Base-by-base conservation (phyloP, 2,329 filamentous ascomycete genomes). In the Teratosphaeria destructans region DNA sequence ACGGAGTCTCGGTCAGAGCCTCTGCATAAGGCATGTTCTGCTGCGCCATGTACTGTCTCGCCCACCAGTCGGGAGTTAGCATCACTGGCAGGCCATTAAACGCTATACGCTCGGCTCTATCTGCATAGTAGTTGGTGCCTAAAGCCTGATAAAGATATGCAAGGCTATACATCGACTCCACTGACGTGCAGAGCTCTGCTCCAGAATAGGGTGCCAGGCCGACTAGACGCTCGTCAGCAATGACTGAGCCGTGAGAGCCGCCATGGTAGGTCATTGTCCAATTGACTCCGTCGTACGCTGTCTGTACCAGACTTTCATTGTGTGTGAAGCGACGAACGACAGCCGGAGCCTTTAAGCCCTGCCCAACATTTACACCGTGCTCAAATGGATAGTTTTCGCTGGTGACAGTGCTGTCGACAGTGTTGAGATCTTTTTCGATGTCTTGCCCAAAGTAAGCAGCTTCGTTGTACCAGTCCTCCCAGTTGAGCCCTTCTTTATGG, bases 1-100 rank as follows among this genome's bases (percentile, higher is more conserved):
- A 83, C 0, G 76, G 78, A 7, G 71, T 72, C 52, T 60, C 67
- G 7, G 71, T 68, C 19, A 82, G 70, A 19, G 75, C 73, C 55
- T 75, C 70, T 7, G 78, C 74, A 66, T 76, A 77, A 3, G 81
- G 80, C 64, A 82, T 79, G 62, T 84, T 84, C 0, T 77, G 76
- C 63, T 82, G 75, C 3, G 75, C 71, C 59, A 84, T 75, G 62
- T 84, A 84, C 66, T 83, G 79, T 65, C 80, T 80, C 27, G 75
- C 75, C 81, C 81, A 84, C 54, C 54, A 56, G 7, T 19, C 77
- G 1, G 76, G 74, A 19, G 77, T 78, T 32, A 82, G 66, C 62
- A 77, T 77, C 3, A 74, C 79, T 0, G 82, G 81, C 3, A 84
- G 67, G 1, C 80, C 78, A 62, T 84, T 84, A 72, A 81, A 84